Evolutionary conservation across 345 rosid genomes (phyloP).

Genomic region (Gossypium longicalyx): DNA sequence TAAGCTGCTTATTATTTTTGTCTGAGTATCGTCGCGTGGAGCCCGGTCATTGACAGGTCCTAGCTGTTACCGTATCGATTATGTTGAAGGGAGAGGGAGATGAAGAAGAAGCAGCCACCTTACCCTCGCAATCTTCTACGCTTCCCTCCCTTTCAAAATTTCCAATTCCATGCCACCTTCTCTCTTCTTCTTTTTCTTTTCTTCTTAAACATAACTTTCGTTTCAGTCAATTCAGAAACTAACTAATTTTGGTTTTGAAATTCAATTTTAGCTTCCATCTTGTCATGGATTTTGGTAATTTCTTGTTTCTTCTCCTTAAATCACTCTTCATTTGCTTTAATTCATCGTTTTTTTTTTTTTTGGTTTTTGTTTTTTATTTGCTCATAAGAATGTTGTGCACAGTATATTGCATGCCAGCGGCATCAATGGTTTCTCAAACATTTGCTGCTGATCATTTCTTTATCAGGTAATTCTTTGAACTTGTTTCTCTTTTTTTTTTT

Average conservation of each 20-base stretch:
- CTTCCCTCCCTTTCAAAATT: neutral
- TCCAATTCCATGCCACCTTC: neutral
- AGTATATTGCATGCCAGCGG: slow-evolving; percentile 14
- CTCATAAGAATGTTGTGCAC: slow-evolving; percentile 31
- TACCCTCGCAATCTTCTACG: neutral
- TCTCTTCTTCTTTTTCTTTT: neutral
- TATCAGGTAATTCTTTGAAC: slow-evolving; percentile 29
- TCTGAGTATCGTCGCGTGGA: neutral
- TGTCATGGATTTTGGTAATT: slow-evolving; percentile 50
- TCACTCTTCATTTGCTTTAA: slow-evolving; percentile 16
- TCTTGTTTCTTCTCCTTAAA: slow-evolving; percentile 28
- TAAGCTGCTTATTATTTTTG: neutral
- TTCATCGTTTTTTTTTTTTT: neutral
- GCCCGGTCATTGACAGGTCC: neutral
- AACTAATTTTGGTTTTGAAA: neutral
- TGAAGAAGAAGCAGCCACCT: neutral
- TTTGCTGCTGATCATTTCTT: slow-evolving; percentile 18
- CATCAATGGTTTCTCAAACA: slow-evolving; percentile 29
- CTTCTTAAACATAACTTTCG: neutral
- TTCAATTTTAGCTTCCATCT: neutral
- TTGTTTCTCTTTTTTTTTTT: neutral
- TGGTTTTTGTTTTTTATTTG: neutral
- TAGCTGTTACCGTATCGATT: neutral
- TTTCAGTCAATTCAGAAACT: neutral
- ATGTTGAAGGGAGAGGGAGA: neutral